Evolutionary conservation across 179 eudicot genomes (phyloP).

Genomic region (Silene noctiflora): DNA sequence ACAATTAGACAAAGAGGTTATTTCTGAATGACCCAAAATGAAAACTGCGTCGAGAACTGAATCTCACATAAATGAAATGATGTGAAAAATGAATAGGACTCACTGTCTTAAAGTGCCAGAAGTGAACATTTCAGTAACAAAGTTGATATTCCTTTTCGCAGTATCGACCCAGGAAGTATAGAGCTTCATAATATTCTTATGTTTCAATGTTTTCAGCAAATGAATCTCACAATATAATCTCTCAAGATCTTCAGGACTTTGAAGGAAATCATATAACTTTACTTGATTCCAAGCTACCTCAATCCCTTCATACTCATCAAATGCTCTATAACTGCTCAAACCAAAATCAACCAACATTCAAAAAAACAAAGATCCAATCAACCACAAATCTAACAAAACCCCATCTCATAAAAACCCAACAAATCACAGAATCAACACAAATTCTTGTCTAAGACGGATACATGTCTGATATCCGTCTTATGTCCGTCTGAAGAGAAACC

Average conservation of each 20-base stretch:
- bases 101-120: conserved; percentile 45
- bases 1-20: too few relatives aligned
- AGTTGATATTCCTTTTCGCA: conserved; percentile 37
- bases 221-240: conserved; percentile 43
- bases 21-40: not conserved
- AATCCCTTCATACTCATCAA: conserved; percentile 45
- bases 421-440: not conserved
- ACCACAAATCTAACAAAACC: conserved; percentile 25
- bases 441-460: too few relatives aligned
- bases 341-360: conserved; percentile 2
- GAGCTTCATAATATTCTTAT: conserved; percentile 38
- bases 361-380: conserved; percentile 23
- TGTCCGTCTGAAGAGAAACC: too few relatives aligned
- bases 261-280: conserved; percentile 39
- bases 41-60: not conserved
- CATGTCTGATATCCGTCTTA: too few relatives aligned
- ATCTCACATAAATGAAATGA: too few relatives aligned
- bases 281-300: conserved; percentile 49
- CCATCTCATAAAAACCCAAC: conserved; percentile 22
- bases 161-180: conserved; percentile 46
- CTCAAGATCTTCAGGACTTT: conserved; percentile 44
- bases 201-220: conserved; percentile 39
- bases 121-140: conserved; percentile 48
- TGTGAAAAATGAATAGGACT: conserved; percentile 12
- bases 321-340: conserved; percentile 36